A percentile compares a stretch with the other conserved stretches of the same genome.
Conservation (phyloP, 306 rosid genomes). For the Trifolium dubium region DNA sequence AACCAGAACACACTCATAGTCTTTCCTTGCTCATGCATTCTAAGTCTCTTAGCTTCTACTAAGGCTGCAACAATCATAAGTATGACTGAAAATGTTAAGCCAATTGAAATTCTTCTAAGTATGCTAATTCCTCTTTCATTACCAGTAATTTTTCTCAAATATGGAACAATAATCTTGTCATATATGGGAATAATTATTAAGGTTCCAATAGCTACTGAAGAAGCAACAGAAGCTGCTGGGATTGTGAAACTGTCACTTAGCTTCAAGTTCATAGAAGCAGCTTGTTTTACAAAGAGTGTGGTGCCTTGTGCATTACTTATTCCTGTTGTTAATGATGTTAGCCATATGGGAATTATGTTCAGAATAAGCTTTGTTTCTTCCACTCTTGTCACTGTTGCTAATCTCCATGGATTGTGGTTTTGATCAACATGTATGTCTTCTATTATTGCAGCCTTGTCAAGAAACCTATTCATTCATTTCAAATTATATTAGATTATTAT, state of each 20-base stretch:
- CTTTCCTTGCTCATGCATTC: not conserved
- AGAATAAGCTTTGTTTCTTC: constrained; percentile 60
- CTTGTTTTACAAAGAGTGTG: constrained; percentile 60
- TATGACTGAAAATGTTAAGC: constrained; percentile 33
- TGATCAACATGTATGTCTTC: constrained; percentile 46
- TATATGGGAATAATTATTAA: constrained; percentile 43
- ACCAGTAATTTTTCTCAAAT: constrained; percentile 45
- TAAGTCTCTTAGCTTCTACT: constrained; percentile 55
- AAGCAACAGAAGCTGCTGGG: constrained; percentile 54
- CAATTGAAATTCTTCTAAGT: constrained; percentile 54
- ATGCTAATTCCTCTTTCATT: constrained; percentile 59
- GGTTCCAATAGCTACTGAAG: constrained; percentile 46
- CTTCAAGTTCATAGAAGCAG: constrained; percentile 45
- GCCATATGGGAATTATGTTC: constrained; percentile 55
- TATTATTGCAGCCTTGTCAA: constrained; percentile 63
- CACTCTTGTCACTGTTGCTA: constrained; percentile 54
- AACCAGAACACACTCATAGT: constrained; percentile 51
- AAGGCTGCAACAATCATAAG: constrained; percentile 52
- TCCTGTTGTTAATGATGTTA: constrained; percentile 49
- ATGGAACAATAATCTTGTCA: constrained; percentile 52
- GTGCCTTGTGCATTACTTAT: constrained; percentile 42
- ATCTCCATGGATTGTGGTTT: constrained; percentile 53
- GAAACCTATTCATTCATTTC: constrained; percentile 46
- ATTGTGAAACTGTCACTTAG: constrained; percentile 36
- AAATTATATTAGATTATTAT: not conserved